Percentiles rank a stretch among this genome's conserved stretches.
Conservation (phyloP, 345 rosid species). For the Sisymbrium irio region DNA sequence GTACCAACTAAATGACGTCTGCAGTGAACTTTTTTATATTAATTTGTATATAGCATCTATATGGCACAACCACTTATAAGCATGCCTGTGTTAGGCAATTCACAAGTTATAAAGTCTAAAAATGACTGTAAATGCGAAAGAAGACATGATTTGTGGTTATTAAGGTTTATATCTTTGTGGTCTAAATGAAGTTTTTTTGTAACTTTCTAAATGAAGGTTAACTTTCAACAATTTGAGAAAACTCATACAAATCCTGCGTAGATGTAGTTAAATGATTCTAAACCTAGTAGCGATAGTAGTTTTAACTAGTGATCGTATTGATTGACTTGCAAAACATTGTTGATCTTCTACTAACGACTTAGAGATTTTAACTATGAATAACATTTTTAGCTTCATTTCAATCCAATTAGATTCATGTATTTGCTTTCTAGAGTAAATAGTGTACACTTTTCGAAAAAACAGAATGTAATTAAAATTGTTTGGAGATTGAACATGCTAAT, state of each 20-base stretch:
- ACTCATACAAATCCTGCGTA: not conserved
- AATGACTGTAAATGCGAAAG: slow-evolving; percentile 35
- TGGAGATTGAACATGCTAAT: too few species aligned
- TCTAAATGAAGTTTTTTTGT: not conserved
- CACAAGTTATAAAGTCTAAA: slow-evolving; percentile 72
- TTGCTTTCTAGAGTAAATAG: not conserved
- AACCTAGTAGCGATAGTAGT: not conserved
- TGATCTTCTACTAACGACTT: not conserved
- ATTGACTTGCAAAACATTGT: not conserved
- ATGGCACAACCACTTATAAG: slow-evolving; percentile 43
- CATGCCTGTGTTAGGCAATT: slow-evolving; percentile 73
- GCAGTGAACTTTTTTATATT: too few species aligned
- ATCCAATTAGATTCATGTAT: not conserved
- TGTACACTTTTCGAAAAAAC: not conserved
- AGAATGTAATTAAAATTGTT: not conserved
- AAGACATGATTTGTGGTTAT: not conserved
- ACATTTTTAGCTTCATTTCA: too few species aligned
- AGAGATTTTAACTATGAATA: not conserved
- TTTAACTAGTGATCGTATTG: not conserved
- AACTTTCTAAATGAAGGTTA: not conserved
- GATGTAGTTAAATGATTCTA: not conserved
- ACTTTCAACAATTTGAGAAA: not conserved
- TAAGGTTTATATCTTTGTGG: not conserved
- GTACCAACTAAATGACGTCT: not conserved
- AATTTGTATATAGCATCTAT: not conserved